phyloP scores from a whole-genome alignment of 345 rosid species.

The Durio zibethinus region DNA sequence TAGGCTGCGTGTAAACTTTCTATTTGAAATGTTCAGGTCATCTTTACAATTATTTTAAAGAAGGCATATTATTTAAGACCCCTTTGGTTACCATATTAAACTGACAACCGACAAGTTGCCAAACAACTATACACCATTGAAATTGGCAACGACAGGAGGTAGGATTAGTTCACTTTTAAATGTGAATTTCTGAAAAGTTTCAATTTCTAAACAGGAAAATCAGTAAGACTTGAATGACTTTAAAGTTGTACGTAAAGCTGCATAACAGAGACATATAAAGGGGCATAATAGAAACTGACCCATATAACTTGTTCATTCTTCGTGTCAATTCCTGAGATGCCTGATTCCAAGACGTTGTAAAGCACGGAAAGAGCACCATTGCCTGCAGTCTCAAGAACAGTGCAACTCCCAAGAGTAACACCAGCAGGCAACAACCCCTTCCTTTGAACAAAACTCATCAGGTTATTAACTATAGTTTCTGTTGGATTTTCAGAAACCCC shows the following conservation, averaged over 20 bases:
- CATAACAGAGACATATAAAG: constrained; percentile 15
- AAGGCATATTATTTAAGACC: neutral
- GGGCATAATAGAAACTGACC: constrained; percentile 48
- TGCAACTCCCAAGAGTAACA: constrained; percentile 62
- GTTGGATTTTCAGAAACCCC: constrained; percentile 79
- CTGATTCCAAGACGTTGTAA: constrained; percentile 53
- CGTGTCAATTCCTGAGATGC: constrained; percentile 30
- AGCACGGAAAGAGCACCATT: constrained; percentile 59
- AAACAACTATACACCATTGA: neutral
- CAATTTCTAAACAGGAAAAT: neutral
- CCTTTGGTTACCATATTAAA: neutral
- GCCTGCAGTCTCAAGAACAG: constrained; percentile 75
- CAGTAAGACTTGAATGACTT: neutral
- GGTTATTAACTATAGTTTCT: constrained; percentile 56
- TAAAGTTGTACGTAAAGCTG: constrained; percentile 6
- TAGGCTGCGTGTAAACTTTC: neutral
- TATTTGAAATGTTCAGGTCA: neutral
- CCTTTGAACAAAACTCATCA: constrained; percentile 48
- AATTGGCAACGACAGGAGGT: neutral
- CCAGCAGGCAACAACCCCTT: constrained; percentile 55
- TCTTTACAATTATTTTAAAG: neutral
- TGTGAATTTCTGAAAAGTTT: neutral
- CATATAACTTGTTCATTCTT: constrained; percentile 52
- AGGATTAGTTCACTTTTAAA: neutral
- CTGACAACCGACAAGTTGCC: neutral